Base-by-base conservation (phyloP, 2,329 filamentous ascomycete genomes). In the Botryotinia globosa region DNA sequence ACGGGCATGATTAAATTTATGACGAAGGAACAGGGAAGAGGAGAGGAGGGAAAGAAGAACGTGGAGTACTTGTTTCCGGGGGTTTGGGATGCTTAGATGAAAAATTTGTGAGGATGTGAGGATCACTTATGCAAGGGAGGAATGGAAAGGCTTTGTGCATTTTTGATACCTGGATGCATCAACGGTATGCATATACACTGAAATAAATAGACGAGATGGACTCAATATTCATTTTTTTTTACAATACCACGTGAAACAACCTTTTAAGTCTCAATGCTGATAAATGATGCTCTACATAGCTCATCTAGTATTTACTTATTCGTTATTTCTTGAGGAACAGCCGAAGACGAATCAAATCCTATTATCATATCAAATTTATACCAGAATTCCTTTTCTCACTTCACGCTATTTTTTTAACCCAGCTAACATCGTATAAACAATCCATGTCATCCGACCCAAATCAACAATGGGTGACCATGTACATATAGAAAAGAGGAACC, bases 61-160 rank as follows among this genome's bases (percentile, higher is more conserved):
- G 84, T 97, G 70, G 88, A 91, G 79, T 99, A 92, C 86, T 84
- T 99, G 73, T 98, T 97, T 84, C 94, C 94, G 1, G 92, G 91
- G 79, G 75, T 80, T 22, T 80, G 75, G 65, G 69, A 44, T 63
- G 61, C 18, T 48, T 68, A 68, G 48, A 34, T 56, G 14, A 25
- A n/a, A 25, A 10, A 20, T 56, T 20, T 29, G 37, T 39, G 34
- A n/a, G 12, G 34, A 29, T 54, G 16, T 6, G 34, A 9, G 34
- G 22, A 39, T 34, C 9, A 29, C 29, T 32, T 12, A 56, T 25
- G 37, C 48, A 56, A 68, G 65, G 63, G 51, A 48, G 6, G 25
- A 29, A 51, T 39, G 34, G 22, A 45, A 14, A 29, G 4, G n/a
- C 9, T 69, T 51, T 25, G 25, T 70, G 48, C 51, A 22, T 58